These are phyloP conservation scores for Termitomyces bulborhizus DNA, from an alignment of 768 basidiomycete species.

Conservation along the genomic window DNA sequence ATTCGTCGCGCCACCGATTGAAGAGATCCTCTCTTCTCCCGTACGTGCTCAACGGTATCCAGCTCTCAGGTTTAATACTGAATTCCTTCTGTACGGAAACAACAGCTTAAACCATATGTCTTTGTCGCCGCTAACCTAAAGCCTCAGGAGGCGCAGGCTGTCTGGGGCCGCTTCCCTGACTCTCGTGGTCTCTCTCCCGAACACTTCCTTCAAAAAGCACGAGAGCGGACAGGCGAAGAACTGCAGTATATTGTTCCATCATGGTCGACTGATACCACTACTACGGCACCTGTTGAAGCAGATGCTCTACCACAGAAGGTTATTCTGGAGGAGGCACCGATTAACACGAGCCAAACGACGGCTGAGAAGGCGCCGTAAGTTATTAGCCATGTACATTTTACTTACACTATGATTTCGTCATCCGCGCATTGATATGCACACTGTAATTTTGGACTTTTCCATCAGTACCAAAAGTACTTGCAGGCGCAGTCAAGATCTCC, in stretches of 20 bases:
- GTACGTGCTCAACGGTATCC: conserved; percentile 30
- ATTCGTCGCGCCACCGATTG: conserved; percentile 73
- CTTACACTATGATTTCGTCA: background rate
- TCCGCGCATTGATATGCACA: background rate
- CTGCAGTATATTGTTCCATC: background rate
- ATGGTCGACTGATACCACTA: conserved; percentile 3
- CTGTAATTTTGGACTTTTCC: background rate
- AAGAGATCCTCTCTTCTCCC: conserved; percentile 50
- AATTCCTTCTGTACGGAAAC: background rate
- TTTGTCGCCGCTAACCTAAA: conserved; percentile 35
- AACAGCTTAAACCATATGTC: conserved; percentile 70
- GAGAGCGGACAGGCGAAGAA: conserved; percentile 14
- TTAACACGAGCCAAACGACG: background rate
- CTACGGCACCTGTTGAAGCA: background rate
- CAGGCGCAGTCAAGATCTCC: background rate
- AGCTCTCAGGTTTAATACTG: background rate
- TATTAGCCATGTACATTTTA: background rate
- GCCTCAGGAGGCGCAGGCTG: conserved; percentile 25
- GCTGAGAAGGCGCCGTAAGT: conserved; percentile 5
- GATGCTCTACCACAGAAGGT: background rate
- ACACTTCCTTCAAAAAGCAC: conserved; percentile 36
- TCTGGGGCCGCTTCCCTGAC: conserved; percentile 32
- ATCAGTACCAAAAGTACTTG: background rate
- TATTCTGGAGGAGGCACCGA: conserved; percentile 1
- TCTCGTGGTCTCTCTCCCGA: conserved; percentile 34